Evolutionary conservation across 768 basidiomycete genomes (phyloP), one percentile per base, ranked within the genome.

Genomic region (Hygrophorus russula): DNA sequence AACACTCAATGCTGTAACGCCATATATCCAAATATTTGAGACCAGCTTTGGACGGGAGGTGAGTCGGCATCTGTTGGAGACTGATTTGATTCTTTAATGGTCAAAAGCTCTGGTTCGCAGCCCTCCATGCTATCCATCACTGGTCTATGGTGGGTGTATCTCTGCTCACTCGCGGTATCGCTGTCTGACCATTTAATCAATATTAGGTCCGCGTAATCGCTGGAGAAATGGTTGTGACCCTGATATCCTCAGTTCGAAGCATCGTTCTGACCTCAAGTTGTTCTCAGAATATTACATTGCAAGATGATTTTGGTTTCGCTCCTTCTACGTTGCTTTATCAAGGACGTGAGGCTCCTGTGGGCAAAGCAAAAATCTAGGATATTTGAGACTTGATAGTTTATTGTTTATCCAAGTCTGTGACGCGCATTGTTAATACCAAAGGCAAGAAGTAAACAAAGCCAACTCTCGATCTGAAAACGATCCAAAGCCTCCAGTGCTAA

Each of bases 21-120:
- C 88, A 1, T 75, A 80, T 56, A 62, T 73, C 40, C 86, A 89
- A 51, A 69, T 76, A 18, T 76, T 89, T 47, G 68, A 81, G 51
- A 80, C 84, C n/a, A 86, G 78, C 4, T 78, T 89, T 51, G 88
- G 87, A 20, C 66, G 88, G 62, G 88, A 91, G 68, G 87, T 85
- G 52, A 51, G 61, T 46, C 15, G 34, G 29, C 37, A 10, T 14
- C n/a, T 27, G 29, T 30, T 4, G 6, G 4, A 11, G 13, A 14
- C 14, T 39, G 39, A 7, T 12, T 17, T 27, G 15, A 35, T 36
- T 24, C 17, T 18, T 14, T 11, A 31, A 5, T n/a, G 15, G 37
- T 15, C 41, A 17, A 27, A 41, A 89, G 86, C 62, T 91, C 13
- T 91, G 88, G 88, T 91, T 91, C 58, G 74, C 78, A n/a, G 78